A percentile compares a stretch with the other conserved stretches of the same genome.
phyloP scores from a whole-genome alignment of 371 early-diverging fungal species.

The Rhizopus stolonifer region DNA sequence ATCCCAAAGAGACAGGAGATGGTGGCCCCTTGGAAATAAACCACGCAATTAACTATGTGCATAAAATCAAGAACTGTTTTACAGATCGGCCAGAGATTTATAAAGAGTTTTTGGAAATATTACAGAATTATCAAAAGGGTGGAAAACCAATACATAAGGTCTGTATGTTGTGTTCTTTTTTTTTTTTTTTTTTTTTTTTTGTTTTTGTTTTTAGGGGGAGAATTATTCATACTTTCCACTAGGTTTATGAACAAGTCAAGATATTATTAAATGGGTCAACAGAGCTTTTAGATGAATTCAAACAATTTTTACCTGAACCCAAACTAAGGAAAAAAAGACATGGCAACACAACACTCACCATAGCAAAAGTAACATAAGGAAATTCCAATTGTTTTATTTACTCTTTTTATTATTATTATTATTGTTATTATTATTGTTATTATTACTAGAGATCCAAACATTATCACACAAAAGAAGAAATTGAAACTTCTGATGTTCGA shows the following conservation, averaged over 20 bases:
- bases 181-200: too few species aligned
- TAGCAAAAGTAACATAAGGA: conserved; percentile 17
- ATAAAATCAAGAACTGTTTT: conserved; percentile 95
- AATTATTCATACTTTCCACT: neutral
- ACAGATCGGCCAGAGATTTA: conserved; percentile 86
- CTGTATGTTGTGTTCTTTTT: neutral
- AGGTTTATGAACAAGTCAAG: conserved; percentile 90
- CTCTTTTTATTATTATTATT: neutral
- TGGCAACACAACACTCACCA: conserved; percentile 6
- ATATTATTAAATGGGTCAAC: conserved; percentile 75
- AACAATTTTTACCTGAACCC: conserved; percentile 88
- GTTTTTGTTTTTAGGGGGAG: too few species aligned
- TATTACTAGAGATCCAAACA: conserved; percentile 8
- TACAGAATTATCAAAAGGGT: conserved; percentile 93
- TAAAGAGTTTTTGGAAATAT: conserved; percentile 92
- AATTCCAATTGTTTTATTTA: too few species aligned
- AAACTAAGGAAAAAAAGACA: conserved; percentile 17
- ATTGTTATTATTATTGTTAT: too few species aligned
- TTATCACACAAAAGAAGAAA: conserved; percentile 1
- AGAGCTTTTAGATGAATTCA: conserved; percentile 92
- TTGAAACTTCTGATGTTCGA: conserved; percentile 8
- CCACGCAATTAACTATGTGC: conserved; percentile 96
- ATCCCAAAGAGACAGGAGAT: conserved; percentile 8
- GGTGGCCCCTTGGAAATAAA: conserved; percentile 94
- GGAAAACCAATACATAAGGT: conserved; percentile 86